phyloP scores from a whole-genome alignment of 2,329 filamentous ascomycete species.

The Claviceps sp. region DNA sequence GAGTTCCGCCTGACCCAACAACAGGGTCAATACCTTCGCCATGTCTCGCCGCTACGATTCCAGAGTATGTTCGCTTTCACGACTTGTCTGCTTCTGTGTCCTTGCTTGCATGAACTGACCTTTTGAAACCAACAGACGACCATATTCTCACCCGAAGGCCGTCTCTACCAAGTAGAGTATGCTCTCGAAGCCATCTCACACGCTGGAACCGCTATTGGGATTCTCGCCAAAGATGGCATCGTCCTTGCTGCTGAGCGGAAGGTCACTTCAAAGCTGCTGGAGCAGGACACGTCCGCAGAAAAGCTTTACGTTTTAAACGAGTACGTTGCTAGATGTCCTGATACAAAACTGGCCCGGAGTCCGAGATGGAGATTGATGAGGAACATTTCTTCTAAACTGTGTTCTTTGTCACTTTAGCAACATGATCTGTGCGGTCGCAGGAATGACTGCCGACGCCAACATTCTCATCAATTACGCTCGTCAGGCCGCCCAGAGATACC shows the following conservation, averaged over 20 bases:
- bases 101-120: slow-evolving; percentile 2
- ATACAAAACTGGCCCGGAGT: neutral
- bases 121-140: slow-evolving; percentile 54
- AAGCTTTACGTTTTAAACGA: slow-evolving; percentile 99
- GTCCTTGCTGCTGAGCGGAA: slow-evolving; percentile 96
- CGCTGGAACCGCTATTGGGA: slow-evolving; percentile 90
- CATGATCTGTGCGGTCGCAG: slow-evolving; percentile 98
- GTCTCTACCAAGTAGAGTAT: slow-evolving; percentile 98
- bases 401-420: slow-evolving; percentile 46
- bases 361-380: neutral
- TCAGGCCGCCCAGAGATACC: slow-evolving; percentile 91
- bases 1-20: neutral
- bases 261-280: slow-evolving; percentile 96
- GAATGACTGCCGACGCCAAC: slow-evolving; percentile 98
- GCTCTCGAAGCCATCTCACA: slow-evolving; percentile 97
- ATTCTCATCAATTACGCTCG: slow-evolving; percentile 99
- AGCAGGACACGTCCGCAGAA: slow-evolving; percentile 98
- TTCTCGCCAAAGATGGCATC: slow-evolving; percentile 95
- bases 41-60: slow-evolving; percentile 99
- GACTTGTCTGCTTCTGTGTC: neutral
- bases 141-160: slow-evolving; percentile 98
- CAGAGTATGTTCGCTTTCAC: slow-evolving; percentile 49
- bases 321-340: slow-evolving; percentile 36
- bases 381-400: neutral
- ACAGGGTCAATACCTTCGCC: slow-evolving; percentile 9